phyloP scores from a whole-genome alignment of 352 stramenopile species.

The Pelagophyceae sp. region DNA sequence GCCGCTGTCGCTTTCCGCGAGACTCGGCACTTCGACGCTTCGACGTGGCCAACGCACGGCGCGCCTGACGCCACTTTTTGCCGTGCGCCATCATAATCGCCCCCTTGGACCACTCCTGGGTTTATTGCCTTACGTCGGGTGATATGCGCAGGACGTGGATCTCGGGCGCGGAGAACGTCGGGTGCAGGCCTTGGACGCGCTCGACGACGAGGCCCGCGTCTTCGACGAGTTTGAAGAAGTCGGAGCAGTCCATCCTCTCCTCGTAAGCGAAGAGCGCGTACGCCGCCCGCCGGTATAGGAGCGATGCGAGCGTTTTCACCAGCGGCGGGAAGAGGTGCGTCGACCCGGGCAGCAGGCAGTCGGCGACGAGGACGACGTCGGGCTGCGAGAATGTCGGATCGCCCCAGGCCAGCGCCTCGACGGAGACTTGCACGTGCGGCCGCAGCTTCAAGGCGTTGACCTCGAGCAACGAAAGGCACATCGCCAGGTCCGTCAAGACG shows the following conservation, averaged over 20 bases:
- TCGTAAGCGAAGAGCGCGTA: conserved; percentile 1
- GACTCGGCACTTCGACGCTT: too few relatives aligned
- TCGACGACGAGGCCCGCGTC: not conserved
- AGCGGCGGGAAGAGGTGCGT: conserved; percentile 2
- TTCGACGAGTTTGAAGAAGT: not conserved
- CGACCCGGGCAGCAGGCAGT: not conserved
- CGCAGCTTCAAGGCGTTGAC: not conserved
- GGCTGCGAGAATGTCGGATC: not conserved
- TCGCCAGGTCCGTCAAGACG: not conserved
- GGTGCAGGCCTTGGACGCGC: not conserved
- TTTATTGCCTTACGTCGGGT: too few relatives aligned
- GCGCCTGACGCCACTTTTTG: too few relatives aligned
- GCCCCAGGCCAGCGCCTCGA: not conserved
- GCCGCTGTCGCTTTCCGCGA: too few relatives aligned
- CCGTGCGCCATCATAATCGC: too few relatives aligned
- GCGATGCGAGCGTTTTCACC: not conserved
- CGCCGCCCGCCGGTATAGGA: not conserved
- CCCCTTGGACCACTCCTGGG: too few relatives aligned
- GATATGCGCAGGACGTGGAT: not conserved
- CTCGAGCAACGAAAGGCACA: not conserved
- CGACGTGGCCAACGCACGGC: too few relatives aligned
- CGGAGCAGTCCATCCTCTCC: not conserved
- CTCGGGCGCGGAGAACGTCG: not conserved
- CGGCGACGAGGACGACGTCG: conserved; percentile 9
- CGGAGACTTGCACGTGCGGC: not conserved